Evolutionary conservation across 768 basidiomycete species (phyloP).

Genomic region (Phlebiopsis flavidoalba): DNA sequence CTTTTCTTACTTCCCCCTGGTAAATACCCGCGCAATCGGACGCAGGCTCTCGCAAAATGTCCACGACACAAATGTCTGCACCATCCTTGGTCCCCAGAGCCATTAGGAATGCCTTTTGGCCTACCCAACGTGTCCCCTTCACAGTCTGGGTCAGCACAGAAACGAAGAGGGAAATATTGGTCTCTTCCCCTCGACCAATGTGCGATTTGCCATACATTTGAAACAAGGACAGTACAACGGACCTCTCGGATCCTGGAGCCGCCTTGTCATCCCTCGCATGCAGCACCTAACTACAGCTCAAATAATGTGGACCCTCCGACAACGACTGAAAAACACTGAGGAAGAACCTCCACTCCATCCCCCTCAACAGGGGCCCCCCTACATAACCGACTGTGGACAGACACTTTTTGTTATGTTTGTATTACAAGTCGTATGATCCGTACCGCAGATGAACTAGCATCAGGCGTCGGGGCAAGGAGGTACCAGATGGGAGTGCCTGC

Average conservation of each 20-base stretch:
- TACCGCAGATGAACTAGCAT: constrained; percentile 54
- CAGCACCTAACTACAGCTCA: constrained; percentile 28
- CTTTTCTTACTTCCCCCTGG: constrained; percentile 85
- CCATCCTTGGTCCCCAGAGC: constrained; percentile 27
- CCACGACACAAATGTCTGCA: constrained; percentile 22
- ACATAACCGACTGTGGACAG: constrained; percentile 81
- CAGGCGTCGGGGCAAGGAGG: constrained; percentile 32
- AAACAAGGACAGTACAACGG: constrained; percentile 68
- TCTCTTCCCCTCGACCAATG: constrained; percentile 72
- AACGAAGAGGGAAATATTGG: constrained; percentile 55
- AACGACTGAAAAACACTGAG: constrained; percentile 22
- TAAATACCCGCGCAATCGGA: constrained; percentile 63
- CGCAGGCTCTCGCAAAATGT: constrained; percentile 43
- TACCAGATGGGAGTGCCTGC: constrained; percentile 75
- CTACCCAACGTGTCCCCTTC: background rate
- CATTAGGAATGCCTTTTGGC: constrained; percentile 23
- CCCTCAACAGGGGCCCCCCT: constrained; percentile 85
- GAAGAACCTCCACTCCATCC: constrained; percentile 43
- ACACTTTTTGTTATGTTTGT: constrained; percentile 91
- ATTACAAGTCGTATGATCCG: constrained; percentile 78
- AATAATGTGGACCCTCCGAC: constrained; percentile 15
- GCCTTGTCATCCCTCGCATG: constrained; percentile 33
- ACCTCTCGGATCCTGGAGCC: constrained; percentile 46
- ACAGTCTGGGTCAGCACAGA: background rate
- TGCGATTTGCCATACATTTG: constrained; percentile 86